Evolutionary conservation across 306 rosid species (phyloP).

Genomic region (Gastrolobium villosum): DNA sequence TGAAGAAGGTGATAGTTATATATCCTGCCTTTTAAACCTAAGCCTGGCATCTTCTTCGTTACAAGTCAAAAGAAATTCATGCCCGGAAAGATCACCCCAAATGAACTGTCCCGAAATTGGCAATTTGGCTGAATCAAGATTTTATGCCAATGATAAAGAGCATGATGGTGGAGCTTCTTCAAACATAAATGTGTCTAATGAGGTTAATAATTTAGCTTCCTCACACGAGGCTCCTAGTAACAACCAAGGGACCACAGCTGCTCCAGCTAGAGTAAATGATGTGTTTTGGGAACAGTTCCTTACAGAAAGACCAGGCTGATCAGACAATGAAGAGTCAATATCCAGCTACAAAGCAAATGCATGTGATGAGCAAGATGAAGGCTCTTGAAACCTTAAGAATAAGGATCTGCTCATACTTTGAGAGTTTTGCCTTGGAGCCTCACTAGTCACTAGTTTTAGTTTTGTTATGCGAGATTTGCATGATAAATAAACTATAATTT

Average conservation of each 20-base stretch:
- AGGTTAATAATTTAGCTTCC: conserved; percentile 45
- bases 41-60: conserved; percentile 72
- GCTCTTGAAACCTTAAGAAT: conserved; percentile 54
- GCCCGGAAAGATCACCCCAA: conserved; percentile 55
- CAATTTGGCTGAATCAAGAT: conserved; percentile 54
- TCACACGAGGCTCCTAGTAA: conserved; percentile 53
- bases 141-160: conserved; percentile 52
- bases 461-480: conserved; percentile 11
- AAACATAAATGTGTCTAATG: conserved; percentile 41
- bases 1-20: conserved; percentile 73
- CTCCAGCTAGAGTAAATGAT: conserved; percentile 73
- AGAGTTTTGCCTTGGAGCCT: conserved; percentile 31
- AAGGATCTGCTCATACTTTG: conserved; percentile 60
- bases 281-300: conserved; percentile 87
- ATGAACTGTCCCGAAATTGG: conserved; percentile 52
- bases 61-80: conserved; percentile 54
- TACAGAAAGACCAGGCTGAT: conserved; percentile 83
- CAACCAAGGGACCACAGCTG: conserved; percentile 51
- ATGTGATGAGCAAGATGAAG: conserved; percentile 62
- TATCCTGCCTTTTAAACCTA: conserved; percentile 78
- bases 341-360: conserved; percentile 61
- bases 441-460: not conserved
- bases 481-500: not conserved
- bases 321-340: conserved; percentile 77
- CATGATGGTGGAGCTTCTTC: conserved; percentile 50